These are phyloP conservation scores for Haplosporangium gracile DNA, from an alignment of 192 early-diverging fungal species.

Conservation along the genomic window DNA sequence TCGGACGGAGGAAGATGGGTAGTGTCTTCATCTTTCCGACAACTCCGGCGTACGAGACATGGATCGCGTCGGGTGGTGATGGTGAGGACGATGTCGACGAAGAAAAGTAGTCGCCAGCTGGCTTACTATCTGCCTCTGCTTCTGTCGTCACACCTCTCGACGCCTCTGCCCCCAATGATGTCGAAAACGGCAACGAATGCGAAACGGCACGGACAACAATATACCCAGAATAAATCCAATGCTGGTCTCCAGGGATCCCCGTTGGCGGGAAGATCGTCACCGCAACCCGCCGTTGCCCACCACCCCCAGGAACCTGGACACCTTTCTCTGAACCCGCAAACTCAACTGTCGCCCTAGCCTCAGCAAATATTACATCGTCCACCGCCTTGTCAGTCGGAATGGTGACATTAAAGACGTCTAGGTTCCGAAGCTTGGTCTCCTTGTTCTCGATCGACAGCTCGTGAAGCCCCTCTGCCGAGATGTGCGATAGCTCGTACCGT, in stretches of 20 bases:
- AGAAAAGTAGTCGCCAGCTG: background rate
- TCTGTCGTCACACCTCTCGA: background rate
- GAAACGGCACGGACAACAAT: conserved; percentile 19
- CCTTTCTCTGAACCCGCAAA: background rate
- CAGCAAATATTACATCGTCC: conserved; percentile 14
- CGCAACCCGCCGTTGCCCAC: conserved; percentile 20
- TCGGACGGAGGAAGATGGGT: conserved; percentile 40
- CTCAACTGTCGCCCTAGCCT: conserved; percentile 39
- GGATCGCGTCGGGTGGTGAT: background rate
- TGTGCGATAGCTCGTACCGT: conserved; percentile 49
- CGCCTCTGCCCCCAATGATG: too few species aligned
- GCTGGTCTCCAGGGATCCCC: conserved; percentile 7
- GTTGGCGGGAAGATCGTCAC: conserved; percentile 55
- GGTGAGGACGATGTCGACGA: background rate
- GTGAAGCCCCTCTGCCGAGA: conserved; percentile 52
- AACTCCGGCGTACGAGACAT: conserved; percentile 53
- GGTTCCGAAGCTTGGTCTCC: conserved; percentile 27
- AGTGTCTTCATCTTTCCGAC: conserved; percentile 31
- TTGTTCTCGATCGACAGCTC: conserved; percentile 37
- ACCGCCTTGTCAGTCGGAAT: background rate
- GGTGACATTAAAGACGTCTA: conserved; percentile 6
- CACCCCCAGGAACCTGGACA: conserved; percentile 35
- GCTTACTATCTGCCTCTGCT: background rate
- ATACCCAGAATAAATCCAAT: conserved; percentile 40
- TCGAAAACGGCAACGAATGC: background rate